Percentiles rank a stretch among this genome's conserved stretches.
Conservation (phyloP, 2,329 filamentous ascomycete genomes). For the Diaporthe nobilis region DNA sequence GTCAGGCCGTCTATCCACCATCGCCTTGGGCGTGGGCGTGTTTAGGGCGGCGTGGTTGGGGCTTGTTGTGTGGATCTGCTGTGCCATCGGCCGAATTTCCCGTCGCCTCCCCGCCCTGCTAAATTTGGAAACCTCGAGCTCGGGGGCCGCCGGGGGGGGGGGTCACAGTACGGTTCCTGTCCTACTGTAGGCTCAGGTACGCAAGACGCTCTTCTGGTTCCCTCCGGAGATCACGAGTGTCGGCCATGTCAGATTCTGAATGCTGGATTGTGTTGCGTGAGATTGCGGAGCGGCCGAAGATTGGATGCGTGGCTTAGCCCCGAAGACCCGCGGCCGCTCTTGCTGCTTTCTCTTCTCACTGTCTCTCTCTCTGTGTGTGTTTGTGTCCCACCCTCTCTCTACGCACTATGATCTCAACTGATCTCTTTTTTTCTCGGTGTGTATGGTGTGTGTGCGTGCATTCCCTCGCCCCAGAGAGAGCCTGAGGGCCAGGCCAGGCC, state of each 20-base stretch:
- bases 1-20: neutral
- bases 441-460: neutral
- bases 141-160: conserved; percentile 22
- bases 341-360: neutral
- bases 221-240: conserved; percentile 18
- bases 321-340: neutral
- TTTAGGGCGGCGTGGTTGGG: neutral
- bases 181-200: conserved; percentile 3
- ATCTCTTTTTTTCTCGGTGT: neutral
- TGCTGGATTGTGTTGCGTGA: conserved; percentile 4
- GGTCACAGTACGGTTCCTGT: neutral
- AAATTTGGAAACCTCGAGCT: conserved; percentile 20
- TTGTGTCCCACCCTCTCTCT: neutral
- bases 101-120: conserved; percentile 14
- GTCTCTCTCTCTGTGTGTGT: neutral
- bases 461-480: neutral
- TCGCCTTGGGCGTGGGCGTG: neutral
- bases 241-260: conserved; percentile 1
- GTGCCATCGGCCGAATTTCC: conserved; percentile 30
- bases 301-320: conserved; percentile 15
- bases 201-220: neutral
- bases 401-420: neutral
- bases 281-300: conserved; percentile 30
- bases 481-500: neutral
- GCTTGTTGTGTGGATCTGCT: conserved; percentile 19